These are phyloP conservation scores for Penicillium sp. DNA, from an alignment of 2,329 filamentous ascomycete species.

Conservation along the genomic window DNA sequence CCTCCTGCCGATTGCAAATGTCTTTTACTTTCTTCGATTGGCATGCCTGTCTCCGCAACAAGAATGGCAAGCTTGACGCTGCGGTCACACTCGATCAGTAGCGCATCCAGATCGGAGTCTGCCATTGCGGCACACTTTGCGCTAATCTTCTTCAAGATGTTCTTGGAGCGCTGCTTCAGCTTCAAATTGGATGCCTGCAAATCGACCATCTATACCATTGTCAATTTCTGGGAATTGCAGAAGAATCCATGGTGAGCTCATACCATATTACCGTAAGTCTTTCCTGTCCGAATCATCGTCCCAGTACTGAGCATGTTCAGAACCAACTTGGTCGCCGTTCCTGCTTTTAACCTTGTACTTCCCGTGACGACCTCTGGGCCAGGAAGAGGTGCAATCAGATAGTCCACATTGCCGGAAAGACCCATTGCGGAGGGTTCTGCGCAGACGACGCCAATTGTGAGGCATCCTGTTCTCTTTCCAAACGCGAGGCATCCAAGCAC, in stretches of 20 bases:
- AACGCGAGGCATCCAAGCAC: conserved; percentile 44
- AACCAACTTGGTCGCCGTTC: conserved; percentile 51
- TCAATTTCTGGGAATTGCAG: not conserved
- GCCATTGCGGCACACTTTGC: conserved; percentile 18
- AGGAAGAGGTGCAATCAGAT: conserved; percentile 45
- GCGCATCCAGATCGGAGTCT: conserved; percentile 32
- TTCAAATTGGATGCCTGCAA: conserved; percentile 46
- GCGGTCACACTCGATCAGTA: conserved; percentile 31
- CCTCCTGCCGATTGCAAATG: conserved; percentile 28
- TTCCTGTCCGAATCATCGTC: conserved; percentile 47
- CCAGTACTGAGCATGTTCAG: conserved; percentile 52
- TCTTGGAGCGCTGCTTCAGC: conserved; percentile 39
- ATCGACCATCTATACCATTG: conserved; percentile 37
- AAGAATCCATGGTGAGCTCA: not conserved
- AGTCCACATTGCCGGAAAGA: conserved; percentile 31
- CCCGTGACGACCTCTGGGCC: conserved; percentile 52
- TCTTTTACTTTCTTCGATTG: conserved; percentile 29
- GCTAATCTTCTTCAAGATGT: conserved; percentile 37
- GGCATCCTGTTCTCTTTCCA: conserved; percentile 40
- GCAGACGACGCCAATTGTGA: conserved; percentile 47
- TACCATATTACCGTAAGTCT: conserved; percentile 50
- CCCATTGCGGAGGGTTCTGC: conserved; percentile 40
- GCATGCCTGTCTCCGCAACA: conserved; percentile 27
- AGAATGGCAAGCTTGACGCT: conserved; percentile 43
- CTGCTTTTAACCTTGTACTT: conserved; percentile 52